Base-by-base conservation (phyloP, 495 filamentous ascomycete genomes). In the Penicillium manginii region DNA sequence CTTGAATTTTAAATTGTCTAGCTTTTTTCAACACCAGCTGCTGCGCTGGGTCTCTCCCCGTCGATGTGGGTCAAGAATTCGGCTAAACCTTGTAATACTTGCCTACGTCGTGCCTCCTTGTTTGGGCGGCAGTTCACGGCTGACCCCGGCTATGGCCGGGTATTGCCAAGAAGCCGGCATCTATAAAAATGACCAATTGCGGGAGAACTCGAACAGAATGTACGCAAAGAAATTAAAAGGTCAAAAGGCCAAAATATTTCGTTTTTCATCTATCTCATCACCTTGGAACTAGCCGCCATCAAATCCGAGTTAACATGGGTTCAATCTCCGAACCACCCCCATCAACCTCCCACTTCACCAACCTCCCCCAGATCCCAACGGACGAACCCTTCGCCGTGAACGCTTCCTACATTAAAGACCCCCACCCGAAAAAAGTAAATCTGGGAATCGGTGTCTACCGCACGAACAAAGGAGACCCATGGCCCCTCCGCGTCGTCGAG, bases 401-500 rank as follows among this genome's bases (percentile, higher is more conserved):
- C 22, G 64, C 54, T 14, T 64, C 58, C 23, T 67, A 62, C 39
- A 35, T 51, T 8, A 22, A 48, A 22, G 68, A 75, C 43, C n/a
- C 55, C 2, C n/a, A 55, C 40, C 64, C 66, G 4, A 17, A 70
- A 26, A 75, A 75, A 46, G 70, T 75, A 21, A 71, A 69, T 31
- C 59, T 75, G 9, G 70, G 70, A 12, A 56, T 67, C 9, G 68
- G 68, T 11, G 68, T 70, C 10, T 77, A 77, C 50, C 67, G 73
- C 17, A 73, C 74, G n/a, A 62, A 69, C 2, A 52, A 71, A 46
- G 73, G 63, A 31, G 33, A 60, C n/a, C 73, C 74, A 19, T 77
- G 74, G 74, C 61, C 70, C 2, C 50, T 77, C 3, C 65, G 62
- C 8, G 60, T 63, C 5, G 71, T 76, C 9, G 52, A 65, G 21